A percentile compares a stretch with the other conserved stretches of the same genome.
phyloP scores from a whole-genome alignment of 2,329 filamentous ascomycete species.

The Microsporum ferrugineum region DNA sequence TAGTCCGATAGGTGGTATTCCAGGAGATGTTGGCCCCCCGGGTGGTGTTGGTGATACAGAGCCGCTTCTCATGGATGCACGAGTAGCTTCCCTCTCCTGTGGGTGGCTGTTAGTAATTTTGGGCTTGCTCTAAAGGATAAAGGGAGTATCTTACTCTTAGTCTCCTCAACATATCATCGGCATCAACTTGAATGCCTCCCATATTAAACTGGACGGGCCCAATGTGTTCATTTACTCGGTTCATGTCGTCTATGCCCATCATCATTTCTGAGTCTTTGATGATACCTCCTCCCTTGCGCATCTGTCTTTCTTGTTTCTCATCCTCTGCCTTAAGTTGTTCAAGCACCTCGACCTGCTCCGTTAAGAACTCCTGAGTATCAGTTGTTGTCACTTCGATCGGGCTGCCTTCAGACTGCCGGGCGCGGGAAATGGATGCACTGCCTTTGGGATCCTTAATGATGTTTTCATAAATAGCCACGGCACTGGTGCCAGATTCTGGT shows the following conservation, averaged over 20 bases:
- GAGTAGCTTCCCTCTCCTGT: conserved; percentile 36
- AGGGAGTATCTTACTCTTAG: conserved; percentile 51
- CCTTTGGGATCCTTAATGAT: conserved; percentile 65
- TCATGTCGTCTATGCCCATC: conserved; percentile 27
- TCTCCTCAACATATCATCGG: conserved; percentile 81
- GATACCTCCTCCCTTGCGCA: conserved; percentile 19
- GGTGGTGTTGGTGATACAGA: conserved; percentile 20
- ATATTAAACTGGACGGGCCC: conserved; percentile 96
- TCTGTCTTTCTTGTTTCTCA: conserved; percentile 30
- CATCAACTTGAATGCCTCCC: conserved; percentile 91
- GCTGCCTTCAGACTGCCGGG: conserved; percentile 30
- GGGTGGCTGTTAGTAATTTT: not conserved
- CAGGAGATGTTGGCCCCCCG: conserved; percentile 12
- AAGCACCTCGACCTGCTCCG: conserved; percentile 61
- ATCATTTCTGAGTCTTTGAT: conserved; percentile 28
- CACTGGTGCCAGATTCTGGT: conserved; percentile 39
- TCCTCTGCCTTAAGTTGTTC: conserved; percentile 53
- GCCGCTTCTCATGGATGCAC: conserved; percentile 27
- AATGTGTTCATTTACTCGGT: conserved; percentile 62
- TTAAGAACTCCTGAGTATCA: conserved; percentile 67
- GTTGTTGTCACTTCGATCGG: conserved; percentile 52
- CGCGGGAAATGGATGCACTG: conserved; percentile 47
- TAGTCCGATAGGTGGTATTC: conserved; percentile 17
- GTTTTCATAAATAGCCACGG: conserved; percentile 64
- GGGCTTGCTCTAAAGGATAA: conserved; percentile 2